Percentiles rank a stretch among this genome's conserved stretches.
Evolutionary conservation across 208 protist genomes (phyloP).

Genomic region (Balamuthia mandrillaris): DNA sequence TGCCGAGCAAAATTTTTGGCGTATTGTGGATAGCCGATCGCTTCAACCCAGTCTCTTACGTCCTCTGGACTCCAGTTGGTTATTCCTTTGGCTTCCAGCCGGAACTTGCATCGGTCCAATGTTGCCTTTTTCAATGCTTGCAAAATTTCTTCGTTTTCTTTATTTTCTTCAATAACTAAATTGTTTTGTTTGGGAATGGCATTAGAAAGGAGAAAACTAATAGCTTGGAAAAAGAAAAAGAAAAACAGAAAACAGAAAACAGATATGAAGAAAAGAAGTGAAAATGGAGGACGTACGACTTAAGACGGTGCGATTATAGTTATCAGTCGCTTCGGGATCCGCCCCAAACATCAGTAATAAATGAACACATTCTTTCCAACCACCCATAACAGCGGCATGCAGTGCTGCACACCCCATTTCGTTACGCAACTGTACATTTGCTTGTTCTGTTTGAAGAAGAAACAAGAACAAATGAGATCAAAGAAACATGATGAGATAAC

Average conservation of each 20-base stretch:
- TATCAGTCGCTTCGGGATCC: neutral
- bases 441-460: neutral
- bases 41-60: neutral
- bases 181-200: no score
- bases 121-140: no score
- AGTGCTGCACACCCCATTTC: neutral
- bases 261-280: no score
- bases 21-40: neutral
- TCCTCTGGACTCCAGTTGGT: neutral
- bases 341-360: neutral
- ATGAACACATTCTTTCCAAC: neutral
- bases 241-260: no score
- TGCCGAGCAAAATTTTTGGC: neutral
- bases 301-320: no score
- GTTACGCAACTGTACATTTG: neutral
- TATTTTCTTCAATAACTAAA: no score
- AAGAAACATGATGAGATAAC: neutral
- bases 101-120: no score
- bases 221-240: no score
- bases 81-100: neutral
- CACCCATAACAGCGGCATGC: neutral
- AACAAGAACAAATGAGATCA: neutral
- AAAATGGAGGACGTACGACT: no score
- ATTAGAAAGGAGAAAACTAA: no score
- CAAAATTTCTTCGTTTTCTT: no score